Conservation (phyloP, 2,329 filamentous ascomycete species). For the Clarireedia paspali region DNA sequence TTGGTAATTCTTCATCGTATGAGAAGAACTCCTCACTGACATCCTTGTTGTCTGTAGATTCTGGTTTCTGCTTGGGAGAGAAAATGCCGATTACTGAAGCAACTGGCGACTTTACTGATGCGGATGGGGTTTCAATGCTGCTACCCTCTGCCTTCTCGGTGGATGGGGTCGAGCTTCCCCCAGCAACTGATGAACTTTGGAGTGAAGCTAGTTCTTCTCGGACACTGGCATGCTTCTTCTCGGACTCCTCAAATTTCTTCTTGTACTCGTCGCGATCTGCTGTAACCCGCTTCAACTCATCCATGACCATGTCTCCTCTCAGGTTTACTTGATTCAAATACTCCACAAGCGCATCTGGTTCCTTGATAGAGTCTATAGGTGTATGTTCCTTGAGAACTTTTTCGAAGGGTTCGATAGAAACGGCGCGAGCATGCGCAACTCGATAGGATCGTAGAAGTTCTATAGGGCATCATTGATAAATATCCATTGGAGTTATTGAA, state of each 20-base stretch:
- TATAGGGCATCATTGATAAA: constrained; percentile 30
- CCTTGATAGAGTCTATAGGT: constrained; percentile 78
- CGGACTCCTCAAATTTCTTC: constrained; percentile 63
- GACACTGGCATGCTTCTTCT: constrained; percentile 54
- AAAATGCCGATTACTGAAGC: constrained; percentile 42
- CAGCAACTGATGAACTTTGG: constrained; percentile 34
- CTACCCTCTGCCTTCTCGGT: constrained; percentile 20
- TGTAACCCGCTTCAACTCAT: constrained; percentile 82
- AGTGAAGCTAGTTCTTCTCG: constrained; percentile 56
- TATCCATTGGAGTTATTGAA: background rate
- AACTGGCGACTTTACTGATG: constrained; percentile 38
- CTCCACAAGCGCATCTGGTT: constrained; percentile 77
- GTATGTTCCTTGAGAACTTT: constrained; percentile 86
- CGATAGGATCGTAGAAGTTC: constrained; percentile 89
- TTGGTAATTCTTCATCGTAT: constrained; percentile 78
- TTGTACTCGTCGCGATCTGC: constrained; percentile 74
- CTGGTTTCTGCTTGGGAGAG: constrained; percentile 39
- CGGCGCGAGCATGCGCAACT: constrained; percentile 78
- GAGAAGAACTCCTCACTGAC: constrained; percentile 75
- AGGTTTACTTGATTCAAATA: constrained; percentile 82
- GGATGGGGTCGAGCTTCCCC: constrained; percentile 20
- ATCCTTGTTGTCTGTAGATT: constrained; percentile 31
- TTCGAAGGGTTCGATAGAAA: constrained; percentile 89
- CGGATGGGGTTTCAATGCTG: constrained; percentile 27
- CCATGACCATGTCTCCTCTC: constrained; percentile 87